phyloP scores from a whole-genome alignment of 2,329 filamentous ascomycete species.

The Neonectria hederae region DNA sequence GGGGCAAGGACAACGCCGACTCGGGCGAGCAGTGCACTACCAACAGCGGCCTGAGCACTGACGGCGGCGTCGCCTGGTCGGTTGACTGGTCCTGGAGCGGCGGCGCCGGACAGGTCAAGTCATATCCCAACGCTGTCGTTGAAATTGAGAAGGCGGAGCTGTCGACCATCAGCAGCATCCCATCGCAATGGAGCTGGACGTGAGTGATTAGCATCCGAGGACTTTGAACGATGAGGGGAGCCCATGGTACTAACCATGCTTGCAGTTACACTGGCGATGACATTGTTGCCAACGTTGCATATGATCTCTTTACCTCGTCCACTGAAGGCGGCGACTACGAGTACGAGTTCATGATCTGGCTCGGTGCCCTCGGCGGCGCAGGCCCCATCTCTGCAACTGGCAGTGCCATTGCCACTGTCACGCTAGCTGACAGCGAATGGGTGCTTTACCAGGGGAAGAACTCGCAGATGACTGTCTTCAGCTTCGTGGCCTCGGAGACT shows the following conservation, averaged over 20 bases:
- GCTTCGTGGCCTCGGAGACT: constrained; percentile 53
- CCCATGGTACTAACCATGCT: not conserved
- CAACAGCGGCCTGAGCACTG: constrained; percentile 46
- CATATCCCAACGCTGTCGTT: constrained; percentile 53
- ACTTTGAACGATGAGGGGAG: not conserved
- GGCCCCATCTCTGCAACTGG: constrained; percentile 54
- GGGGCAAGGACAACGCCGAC: constrained; percentile 47
- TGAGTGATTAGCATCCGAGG: constrained; percentile 31
- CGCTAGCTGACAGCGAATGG: constrained; percentile 61
- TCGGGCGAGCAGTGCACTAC: constrained; percentile 52
- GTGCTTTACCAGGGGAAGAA: constrained; percentile 67
- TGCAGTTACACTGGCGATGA: constrained; percentile 55
- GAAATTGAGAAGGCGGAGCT: constrained; percentile 44
- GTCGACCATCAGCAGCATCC: constrained; percentile 45
- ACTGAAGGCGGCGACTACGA: constrained; percentile 56
- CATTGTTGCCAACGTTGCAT: constrained; percentile 65
- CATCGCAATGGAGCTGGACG: constrained; percentile 46
- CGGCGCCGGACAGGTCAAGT: constrained; percentile 51
- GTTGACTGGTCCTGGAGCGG: constrained; percentile 53
- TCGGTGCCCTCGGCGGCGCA: constrained; percentile 32
- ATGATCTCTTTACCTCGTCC: constrained; percentile 65
- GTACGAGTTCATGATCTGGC: constrained; percentile 51
- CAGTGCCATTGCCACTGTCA: constrained; percentile 61
- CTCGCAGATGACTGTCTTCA: constrained; percentile 66
- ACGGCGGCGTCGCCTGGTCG: constrained; percentile 50